These are phyloP conservation scores for Amesomyces nigricolor DNA, from an alignment of 2,329 filamentous ascomycete species.

Conservation along the genomic window DNA sequence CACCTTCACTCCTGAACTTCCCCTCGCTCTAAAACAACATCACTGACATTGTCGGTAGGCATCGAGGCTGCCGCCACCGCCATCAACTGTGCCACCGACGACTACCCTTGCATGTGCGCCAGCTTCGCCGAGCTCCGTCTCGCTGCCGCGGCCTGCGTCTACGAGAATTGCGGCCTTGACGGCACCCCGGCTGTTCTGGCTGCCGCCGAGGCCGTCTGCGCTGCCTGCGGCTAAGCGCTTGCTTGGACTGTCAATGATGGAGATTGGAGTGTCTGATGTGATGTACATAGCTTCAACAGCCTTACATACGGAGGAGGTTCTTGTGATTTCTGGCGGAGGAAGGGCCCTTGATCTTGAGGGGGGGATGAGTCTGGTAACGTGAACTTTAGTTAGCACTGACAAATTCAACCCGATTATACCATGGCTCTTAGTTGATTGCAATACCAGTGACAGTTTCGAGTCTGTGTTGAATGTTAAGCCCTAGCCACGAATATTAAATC, in stretches of 20 bases:
- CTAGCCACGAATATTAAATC: too few relatives aligned
- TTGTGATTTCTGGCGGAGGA: background rate
- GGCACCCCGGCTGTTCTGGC: constrained; percentile 2
- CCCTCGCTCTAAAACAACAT: background rate
- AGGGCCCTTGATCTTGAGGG: background rate
- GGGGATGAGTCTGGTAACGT: too few relatives aligned
- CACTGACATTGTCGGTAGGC: background rate
- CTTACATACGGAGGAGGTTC: background rate
- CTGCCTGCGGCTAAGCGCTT: constrained; percentile 7
- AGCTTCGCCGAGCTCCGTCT: constrained; percentile 6
- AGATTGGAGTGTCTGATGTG: background rate
- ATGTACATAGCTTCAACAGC: background rate
- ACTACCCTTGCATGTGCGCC: constrained; percentile 15
- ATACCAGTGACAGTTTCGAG: too few relatives aligned
- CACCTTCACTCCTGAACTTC: too few relatives aligned
- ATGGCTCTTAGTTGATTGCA: too few relatives aligned
- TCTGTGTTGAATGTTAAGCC: too few relatives aligned
- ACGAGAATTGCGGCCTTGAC: constrained; percentile 2
- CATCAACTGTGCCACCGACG: constrained; percentile 5
- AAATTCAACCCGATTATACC: too few relatives aligned
- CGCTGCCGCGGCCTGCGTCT: constrained; percentile 9
- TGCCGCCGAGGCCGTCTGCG: constrained; percentile 14
- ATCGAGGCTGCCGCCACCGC: constrained; percentile 1
- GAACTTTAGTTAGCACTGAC: too few relatives aligned
- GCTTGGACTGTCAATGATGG: background rate